Base-by-base conservation (phyloP, 208 protist species). In the Naegleria fowleri region DNA sequence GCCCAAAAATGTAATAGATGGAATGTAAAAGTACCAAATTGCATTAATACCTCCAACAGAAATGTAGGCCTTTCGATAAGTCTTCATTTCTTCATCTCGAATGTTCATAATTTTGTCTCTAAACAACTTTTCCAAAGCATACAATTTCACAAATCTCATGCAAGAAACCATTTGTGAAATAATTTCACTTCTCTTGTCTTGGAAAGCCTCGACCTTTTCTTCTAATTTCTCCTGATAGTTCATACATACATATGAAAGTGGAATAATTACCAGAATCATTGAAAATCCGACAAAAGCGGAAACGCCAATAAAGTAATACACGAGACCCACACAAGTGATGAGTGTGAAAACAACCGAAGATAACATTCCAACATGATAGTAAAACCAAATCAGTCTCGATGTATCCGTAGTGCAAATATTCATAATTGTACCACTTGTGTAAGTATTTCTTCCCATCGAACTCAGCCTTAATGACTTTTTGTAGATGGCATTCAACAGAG, bases 91-190 rank as follows among this genome's bases (percentile, higher is more conserved):
- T 85, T 51, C 95, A 86, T 83, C 97, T 93, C 13, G 58, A 25
- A 1, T 88, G 39, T 3, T 94, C 15, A 55, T 98, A 96, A 52
- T 51, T 59, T 38, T 93, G 90, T 91, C 25, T n/a, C 16, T 51
- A 16, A 67, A 67, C 19, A 89, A 67, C 16, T 41, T 55, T 67
- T 98, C 97, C 96, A 96, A 98, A 3, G 93, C 94, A 93, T 96
- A 97, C 2, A 98, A 94, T 92, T 98, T 98, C 58, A 98, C 94
- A 19, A 98, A 94, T 83, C 96, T 93, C 29, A 98, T 98, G 13
- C 95, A 95, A n/a, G 93, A 94, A 6, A 98, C 87, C 19, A 98
- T 90, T 92, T 98, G 97, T 90, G 95, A 97, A 19, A 96, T 97
- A 5, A 94, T 91, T 92, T 97, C 97, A 43, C 98, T 91, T 87